Percentiles rank a stretch among this genome's conserved stretches.
phyloP scores from a whole-genome alignment of 2,329 filamentous ascomycete genomes.

The Epichloe sibirici region DNA sequence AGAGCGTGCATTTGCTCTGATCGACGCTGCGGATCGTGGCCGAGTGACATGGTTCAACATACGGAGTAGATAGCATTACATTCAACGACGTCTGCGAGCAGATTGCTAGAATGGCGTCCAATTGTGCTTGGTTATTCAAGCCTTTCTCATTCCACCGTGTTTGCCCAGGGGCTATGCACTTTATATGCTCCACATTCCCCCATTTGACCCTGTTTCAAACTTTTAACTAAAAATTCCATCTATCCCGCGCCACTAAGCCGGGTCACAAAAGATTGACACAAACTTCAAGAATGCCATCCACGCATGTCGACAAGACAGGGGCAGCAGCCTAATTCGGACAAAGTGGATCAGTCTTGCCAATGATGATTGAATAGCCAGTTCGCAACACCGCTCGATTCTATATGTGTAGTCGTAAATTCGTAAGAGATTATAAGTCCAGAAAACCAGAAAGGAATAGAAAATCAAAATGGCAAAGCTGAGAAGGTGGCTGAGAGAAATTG shows the following conservation, averaged over 20 bases:
- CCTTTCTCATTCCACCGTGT: too few relatives aligned
- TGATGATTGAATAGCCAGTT: not conserved
- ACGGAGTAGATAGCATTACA: too few relatives aligned
- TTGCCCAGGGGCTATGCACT: not conserved
- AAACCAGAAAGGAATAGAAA: not conserved
- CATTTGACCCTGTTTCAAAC: not conserved
- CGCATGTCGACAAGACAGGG: not conserved
- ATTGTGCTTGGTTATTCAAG: too few relatives aligned
- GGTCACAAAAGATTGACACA: not conserved
- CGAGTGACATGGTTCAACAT: too few relatives aligned
- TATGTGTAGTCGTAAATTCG: not conserved
- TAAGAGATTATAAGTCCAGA: constrained; percentile 1
- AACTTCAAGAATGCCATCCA: not conserved
- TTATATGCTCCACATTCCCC: not conserved
- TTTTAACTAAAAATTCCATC: not conserved
- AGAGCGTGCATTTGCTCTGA: too few relatives aligned
- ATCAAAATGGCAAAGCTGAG: too few relatives aligned
- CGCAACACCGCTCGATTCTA: constrained; percentile 1
- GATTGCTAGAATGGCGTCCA: too few relatives aligned
- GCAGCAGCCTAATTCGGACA: not conserved
- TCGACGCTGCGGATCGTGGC: too few relatives aligned
- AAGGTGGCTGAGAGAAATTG: too few relatives aligned
- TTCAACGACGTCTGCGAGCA: too few relatives aligned
- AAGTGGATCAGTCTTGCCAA: not conserved
- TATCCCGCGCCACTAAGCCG: not conserved